Evolutionary conservation across 1,139 yeast genomes (phyloP).

Genomic region (Zygoascus sp.): DNA sequence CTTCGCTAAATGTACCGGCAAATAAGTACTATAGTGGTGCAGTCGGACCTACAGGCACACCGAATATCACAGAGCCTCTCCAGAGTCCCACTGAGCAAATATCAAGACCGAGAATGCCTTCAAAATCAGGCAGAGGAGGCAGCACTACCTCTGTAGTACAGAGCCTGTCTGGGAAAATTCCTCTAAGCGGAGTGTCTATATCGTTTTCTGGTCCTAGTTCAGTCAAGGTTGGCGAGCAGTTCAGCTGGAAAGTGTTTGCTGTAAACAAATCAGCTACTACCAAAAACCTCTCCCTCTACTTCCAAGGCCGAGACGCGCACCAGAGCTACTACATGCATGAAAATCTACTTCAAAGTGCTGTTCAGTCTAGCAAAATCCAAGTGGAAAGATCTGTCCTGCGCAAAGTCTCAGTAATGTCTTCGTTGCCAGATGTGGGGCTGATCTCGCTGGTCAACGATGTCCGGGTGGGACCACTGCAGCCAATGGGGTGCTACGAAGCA

Average conservation of each 20-base stretch:
- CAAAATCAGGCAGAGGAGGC: not conserved
- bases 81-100: not conserved
- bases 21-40: conserved; percentile 1
- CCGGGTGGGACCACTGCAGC: conserved; percentile 57
- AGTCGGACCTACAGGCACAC: conserved; percentile 4
- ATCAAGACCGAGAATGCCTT: not conserved
- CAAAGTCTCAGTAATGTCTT: conserved; percentile 34
- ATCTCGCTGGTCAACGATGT: conserved; percentile 63
- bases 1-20: not conserved
- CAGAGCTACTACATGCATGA: conserved; percentile 6
- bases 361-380: not conserved
- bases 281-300: conserved; percentile 43
- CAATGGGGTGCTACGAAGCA: conserved; percentile 61
- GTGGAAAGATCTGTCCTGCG: conserved; percentile 23
- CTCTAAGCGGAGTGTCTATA: conserved; percentile 46
- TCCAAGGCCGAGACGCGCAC: conserved; percentile 27
- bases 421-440: conserved; percentile 34
- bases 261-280: conserved; percentile 47
- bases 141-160: conserved; percentile 15
- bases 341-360: not conserved
- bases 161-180: conserved; percentile 9
- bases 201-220: conserved; percentile 62
- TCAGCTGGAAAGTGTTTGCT: conserved; percentile 64
- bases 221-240: conserved; percentile 56
- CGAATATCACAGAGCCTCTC: not conserved